A percentile compares a stretch with the other conserved stretches of the same genome.
Conservation (phyloP, 2,329 filamentous ascomycete genomes). For the Cladosporium sp. region DNA sequence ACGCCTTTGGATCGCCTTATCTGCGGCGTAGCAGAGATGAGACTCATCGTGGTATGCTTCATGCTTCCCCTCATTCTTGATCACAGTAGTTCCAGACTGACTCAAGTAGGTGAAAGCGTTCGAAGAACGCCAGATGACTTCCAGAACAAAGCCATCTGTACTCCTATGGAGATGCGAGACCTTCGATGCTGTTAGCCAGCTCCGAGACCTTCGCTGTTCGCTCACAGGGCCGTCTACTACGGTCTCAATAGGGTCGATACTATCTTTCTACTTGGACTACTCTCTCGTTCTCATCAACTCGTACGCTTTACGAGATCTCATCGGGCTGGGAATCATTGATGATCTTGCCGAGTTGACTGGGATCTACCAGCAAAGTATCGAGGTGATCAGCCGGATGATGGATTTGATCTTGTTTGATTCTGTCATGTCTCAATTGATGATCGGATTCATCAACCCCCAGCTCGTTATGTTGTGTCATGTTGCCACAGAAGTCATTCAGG, state of each 20-base stretch:
- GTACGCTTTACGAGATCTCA: conserved; percentile 6
- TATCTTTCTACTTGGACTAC: conserved; percentile 10
- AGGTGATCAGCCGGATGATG: conserved; percentile 5
- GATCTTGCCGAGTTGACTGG: background rate
- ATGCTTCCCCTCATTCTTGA: background rate
- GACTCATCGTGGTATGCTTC: background rate
- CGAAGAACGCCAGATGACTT: conserved; percentile 1
- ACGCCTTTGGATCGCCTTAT: conserved; percentile 4
- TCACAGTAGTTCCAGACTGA: background rate
- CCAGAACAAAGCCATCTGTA: background rate
- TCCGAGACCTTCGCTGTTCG: conserved; percentile 1
- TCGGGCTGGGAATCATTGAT: background rate
- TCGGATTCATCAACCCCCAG: conserved; percentile 7
- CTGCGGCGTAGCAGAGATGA: conserved; percentile 8
- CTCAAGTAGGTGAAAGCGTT: conserved; percentile 3
- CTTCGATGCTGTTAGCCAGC: conserved; percentile 1
- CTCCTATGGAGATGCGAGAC: conserved; percentile 1
- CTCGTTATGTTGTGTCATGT: conserved; percentile 11
- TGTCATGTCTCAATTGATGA: background rate
- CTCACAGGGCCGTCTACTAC: background rate
- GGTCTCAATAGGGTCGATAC: background rate
- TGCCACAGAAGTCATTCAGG: conserved; percentile 7
- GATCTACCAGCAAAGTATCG: conserved; percentile 6
- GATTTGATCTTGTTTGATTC: conserved; percentile 4
- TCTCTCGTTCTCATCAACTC: conserved; percentile 9